Conservation (phyloP, 2,329 filamentous ascomycete species). For the Akanthomyces lecanii region DNA sequence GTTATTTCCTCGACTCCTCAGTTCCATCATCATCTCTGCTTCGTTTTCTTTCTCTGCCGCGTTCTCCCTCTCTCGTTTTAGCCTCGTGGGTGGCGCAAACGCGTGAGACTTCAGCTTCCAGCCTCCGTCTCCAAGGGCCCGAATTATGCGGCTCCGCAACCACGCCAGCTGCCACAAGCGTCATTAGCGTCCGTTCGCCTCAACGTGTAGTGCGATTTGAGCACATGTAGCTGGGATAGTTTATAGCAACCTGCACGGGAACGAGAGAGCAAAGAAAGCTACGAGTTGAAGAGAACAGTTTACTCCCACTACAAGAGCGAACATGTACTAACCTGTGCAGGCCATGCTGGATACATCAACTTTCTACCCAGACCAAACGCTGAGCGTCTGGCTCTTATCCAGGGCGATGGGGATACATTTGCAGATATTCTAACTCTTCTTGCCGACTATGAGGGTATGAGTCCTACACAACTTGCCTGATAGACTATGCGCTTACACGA, state of each 20-base stretch:
- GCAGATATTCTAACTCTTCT: constrained; percentile 68
- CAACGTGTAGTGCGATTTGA: neutral
- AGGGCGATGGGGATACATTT: constrained; percentile 62
- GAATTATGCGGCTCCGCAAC: constrained; percentile 7
- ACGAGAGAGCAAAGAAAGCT: neutral
- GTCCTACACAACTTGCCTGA: neutral
- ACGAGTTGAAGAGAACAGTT: neutral
- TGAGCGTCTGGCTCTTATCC: constrained; percentile 47
- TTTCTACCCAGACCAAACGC: constrained; percentile 45
- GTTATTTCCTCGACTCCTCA: neutral
- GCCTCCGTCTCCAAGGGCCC: constrained; percentile 1
- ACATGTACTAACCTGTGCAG: neutral
- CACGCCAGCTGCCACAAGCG: neutral
- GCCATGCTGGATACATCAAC: constrained; percentile 41
- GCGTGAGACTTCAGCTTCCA: constrained; percentile 4
- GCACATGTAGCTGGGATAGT: neutral
- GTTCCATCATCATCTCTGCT: neutral
- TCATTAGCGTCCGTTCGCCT: neutral
- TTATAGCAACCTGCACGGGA: neutral
- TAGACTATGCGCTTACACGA: constrained; percentile 19
- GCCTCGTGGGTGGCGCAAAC: constrained; percentile 4
- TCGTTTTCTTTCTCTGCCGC: neutral
- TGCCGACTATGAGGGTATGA: constrained; percentile 67
- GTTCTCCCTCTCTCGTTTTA: constrained; percentile 1
- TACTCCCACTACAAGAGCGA: neutral